Evolutionary conservation across 73 alveolate genomes (phyloP).

Genomic region (Halteria grandinella): DNA sequence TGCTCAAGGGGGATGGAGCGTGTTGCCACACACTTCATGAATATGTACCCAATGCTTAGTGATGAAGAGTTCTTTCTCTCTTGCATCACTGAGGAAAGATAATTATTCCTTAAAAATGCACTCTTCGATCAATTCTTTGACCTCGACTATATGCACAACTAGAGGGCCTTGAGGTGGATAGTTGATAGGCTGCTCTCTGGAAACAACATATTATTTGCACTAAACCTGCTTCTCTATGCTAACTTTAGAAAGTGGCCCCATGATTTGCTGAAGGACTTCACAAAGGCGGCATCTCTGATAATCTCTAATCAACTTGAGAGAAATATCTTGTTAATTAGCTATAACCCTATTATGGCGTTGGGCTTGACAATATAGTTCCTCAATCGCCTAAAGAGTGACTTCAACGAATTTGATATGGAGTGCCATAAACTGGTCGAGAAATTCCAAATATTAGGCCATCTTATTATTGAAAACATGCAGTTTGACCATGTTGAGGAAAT

Average conservation of each 20-base stretch:
- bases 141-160: slow-evolving; percentile 13
- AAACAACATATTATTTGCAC: slow-evolving; percentile 15
- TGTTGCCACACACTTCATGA: slow-evolving; percentile 16
- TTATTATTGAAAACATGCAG: slow-evolving; percentile 25
- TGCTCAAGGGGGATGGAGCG: slow-evolving; percentile 24
- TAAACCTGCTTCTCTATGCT: slow-evolving; percentile 26
- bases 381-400: slow-evolving; percentile 6
- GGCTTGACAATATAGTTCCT: slow-evolving; percentile 18
- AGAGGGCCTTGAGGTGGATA: slow-evolving; percentile 1
- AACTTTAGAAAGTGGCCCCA: slow-evolving; percentile 40
- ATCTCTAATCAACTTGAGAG: slow-evolving; percentile 9
- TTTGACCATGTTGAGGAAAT: slow-evolving; percentile 43
- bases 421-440: not conserved
- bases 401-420: slow-evolving; percentile 17
- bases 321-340: slow-evolving; percentile 12
- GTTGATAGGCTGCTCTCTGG: slow-evolving; percentile 13
- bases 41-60: not conserved
- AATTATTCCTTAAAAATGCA: slow-evolving; percentile 31
- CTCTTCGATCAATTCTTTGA: slow-evolving; percentile 24
- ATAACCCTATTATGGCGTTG: slow-evolving; percentile 32
- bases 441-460: slow-evolving; percentile 6
- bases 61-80: slow-evolving; percentile 31
- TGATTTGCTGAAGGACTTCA: not conserved
- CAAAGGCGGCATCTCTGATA: slow-evolving; percentile 3
- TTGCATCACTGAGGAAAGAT: not conserved